phyloP scores from a whole-genome alignment of 2,329 filamentous ascomycete genomes.

The Sarocladiaceae sp. region DNA sequence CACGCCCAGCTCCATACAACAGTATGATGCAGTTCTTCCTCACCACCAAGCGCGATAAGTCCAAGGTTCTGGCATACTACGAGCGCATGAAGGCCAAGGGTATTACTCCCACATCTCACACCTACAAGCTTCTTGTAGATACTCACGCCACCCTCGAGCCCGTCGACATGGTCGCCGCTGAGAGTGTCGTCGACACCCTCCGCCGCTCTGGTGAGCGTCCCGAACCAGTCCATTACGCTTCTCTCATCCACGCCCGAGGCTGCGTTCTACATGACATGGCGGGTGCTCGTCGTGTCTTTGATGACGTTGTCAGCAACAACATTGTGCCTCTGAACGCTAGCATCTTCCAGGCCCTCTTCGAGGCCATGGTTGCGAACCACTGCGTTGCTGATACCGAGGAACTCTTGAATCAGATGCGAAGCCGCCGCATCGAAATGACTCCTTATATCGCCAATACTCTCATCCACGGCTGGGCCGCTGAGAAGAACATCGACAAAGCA shows the following conservation, averaged over 20 bases:
- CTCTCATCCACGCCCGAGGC: conserved; percentile 91
- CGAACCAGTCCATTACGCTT: conserved; percentile 93
- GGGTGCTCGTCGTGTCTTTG: conserved; percentile 77
- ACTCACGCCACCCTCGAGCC: conserved; percentile 93
- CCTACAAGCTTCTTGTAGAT: conserved; percentile 95
- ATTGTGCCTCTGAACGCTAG: conserved; percentile 72
- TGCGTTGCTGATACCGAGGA: conserved; percentile 71
- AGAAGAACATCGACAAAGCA: conserved; percentile 75
- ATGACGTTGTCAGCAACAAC: conserved; percentile 67
- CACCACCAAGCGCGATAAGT: conserved; percentile 92
- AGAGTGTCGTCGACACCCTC: conserved; percentile 77
- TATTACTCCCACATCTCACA: conserved; percentile 90
- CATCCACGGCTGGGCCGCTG: conserved; percentile 92
- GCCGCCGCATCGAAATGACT: conserved; percentile 75
- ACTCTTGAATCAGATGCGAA: conserved; percentile 71
- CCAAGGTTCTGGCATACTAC: conserved; percentile 91
- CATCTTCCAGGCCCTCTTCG: conserved; percentile 94
- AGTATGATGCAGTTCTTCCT: conserved; percentile 99
- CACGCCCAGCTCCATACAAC: conserved; percentile 94
- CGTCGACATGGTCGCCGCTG: conserved; percentile 80
- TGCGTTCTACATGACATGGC: conserved; percentile 90
- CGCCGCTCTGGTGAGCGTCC: conserved; percentile 68
- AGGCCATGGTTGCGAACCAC: conserved; percentile 95
- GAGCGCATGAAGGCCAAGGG: conserved; percentile 85
- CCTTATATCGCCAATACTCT: conserved; percentile 98